Evolutionary conservation across 2,329 filamentous ascomycete species (phyloP).

Genomic region (Colletotrichum orchidophilum): DNA sequence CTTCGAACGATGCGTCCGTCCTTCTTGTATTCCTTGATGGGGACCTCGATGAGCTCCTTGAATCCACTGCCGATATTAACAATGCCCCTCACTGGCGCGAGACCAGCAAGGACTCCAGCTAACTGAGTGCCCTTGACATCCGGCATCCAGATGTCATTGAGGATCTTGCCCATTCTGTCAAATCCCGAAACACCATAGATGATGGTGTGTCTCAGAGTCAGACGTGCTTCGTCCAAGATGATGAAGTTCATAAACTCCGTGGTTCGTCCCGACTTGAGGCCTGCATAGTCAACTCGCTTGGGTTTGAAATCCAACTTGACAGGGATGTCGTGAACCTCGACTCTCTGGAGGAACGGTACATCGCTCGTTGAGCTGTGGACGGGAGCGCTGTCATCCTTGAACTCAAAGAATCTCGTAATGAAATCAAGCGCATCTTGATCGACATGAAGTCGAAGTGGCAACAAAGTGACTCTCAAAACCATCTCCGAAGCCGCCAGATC

Average conservation of each 20-base stretch:
- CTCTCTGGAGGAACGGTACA: slow-evolving; percentile 86
- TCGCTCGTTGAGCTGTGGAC: slow-evolving; percentile 71
- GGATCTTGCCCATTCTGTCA: slow-evolving; percentile 85
- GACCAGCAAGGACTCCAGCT: slow-evolving; percentile 84
- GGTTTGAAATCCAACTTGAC: slow-evolving; percentile 96
- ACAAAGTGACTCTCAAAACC: slow-evolving; percentile 79
- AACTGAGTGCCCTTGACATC: slow-evolving; percentile 92
- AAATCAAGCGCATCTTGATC: slow-evolving; percentile 98
- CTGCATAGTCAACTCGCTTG: slow-evolving; percentile 95
- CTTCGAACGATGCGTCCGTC: slow-evolving; percentile 92
- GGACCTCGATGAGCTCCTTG: slow-evolving; percentile 86
- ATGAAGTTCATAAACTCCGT: slow-evolving; percentile 99
- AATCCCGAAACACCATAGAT: slow-evolving; percentile 93
- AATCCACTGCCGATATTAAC: slow-evolving; percentile 93
- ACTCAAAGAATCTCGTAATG: slow-evolving; percentile 96
- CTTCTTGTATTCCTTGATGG: slow-evolving; percentile 91
- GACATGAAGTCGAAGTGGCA: slow-evolving; percentile 91
- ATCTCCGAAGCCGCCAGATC: slow-evolving; percentile 90
- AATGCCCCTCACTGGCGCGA: slow-evolving; percentile 88
- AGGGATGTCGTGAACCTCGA: slow-evolving; percentile 84
- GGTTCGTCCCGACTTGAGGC: slow-evolving; percentile 90
- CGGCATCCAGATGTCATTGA: slow-evolving; percentile 97
- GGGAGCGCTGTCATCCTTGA: slow-evolving; percentile 79
- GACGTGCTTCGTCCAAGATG: slow-evolving; percentile 86
- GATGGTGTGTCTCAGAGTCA: slow-evolving; percentile 88